Base-by-base conservation (phyloP, 177 flowering plant species). In the Vitis hybrid region DNA sequence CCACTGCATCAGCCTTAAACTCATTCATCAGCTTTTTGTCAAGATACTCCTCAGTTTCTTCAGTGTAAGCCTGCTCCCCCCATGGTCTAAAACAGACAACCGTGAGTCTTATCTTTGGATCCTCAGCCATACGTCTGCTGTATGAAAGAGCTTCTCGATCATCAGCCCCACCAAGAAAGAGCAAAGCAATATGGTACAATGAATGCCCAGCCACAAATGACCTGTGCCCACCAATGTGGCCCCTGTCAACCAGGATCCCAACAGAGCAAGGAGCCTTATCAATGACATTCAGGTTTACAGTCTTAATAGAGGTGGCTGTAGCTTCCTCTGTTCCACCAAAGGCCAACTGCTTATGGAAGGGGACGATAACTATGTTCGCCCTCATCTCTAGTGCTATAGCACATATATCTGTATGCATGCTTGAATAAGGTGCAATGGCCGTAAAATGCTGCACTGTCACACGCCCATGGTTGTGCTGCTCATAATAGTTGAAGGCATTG, bases 131-230 rank as follows among this genome's bases (percentile, higher is more conserved):
- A 2, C 86, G 83, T n/a, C 70, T 56, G 0, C 81, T 88, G 21
- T 82, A 87, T 2, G 80, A 61, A 2, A 89, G 71, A 2, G 86
- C 60, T 49, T 89, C 93, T 5, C 70, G 70, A 29, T 87, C 90
- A 39, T 89, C 90, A 0, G 76, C 51, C 0, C 91, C 90, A 2
- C 93, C 90, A 18, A 86, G 63, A 83, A 74, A 87, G 51, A 89
- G 33, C 8, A 84, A 76, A 0, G 62, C 83, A 2, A 86, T 78
- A 10, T 62, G 69, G 72, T 62, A 80, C 4, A 49, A 26, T 0
- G 74, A 12, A 13, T 62, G 62, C 16, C 16, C 29, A 56, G 62
- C 60, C 7, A 70, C 10, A 2, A 74, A 62, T 5, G 79, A 72
- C 4, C 31, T 2, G 0, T 70, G 55, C 1, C 73, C 74, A 0